A percentile compares a stretch with the other conserved stretches of the same genome.
Conservation (phyloP, 768 basidiomycete species). For the Phanerochaete carnosa region DNA sequence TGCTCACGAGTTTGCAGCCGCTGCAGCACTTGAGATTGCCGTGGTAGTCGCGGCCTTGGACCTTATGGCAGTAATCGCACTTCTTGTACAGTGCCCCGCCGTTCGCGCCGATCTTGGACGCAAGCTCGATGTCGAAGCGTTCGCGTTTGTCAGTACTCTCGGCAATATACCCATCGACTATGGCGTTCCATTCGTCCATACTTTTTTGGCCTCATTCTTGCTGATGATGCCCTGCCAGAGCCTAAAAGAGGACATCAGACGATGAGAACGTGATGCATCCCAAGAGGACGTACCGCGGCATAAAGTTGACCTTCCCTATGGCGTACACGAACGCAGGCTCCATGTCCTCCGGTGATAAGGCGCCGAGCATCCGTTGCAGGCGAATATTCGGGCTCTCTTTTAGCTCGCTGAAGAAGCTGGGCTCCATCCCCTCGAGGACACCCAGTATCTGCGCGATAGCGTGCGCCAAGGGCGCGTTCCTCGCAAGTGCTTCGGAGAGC, state of each 20-base stretch:
- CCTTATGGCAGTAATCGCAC: slow-evolving; percentile 20
- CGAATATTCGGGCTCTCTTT: no score
- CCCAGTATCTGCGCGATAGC: not conserved
- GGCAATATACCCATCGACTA: slow-evolving; percentile 24
- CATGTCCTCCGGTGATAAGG: not conserved
- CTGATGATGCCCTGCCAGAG: not conserved
- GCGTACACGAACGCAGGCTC: slow-evolving; percentile 9
- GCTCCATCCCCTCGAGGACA: no score
- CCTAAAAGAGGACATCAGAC: not conserved
- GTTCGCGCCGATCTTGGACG: slow-evolving; percentile 21
- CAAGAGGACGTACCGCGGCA: slow-evolving; percentile 3
- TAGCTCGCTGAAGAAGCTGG: not conserved
- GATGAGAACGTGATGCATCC: not conserved
- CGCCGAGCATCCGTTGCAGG: not conserved
- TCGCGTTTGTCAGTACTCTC: slow-evolving; percentile 7
- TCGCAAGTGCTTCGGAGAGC: not conserved
- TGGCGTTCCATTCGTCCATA: slow-evolving; percentile 21
- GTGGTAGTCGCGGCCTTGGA: slow-evolving; percentile 16
- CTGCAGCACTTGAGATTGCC: slow-evolving; percentile 16
- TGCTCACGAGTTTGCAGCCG: slow-evolving; percentile 24
- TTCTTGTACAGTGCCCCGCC: slow-evolving; percentile 21
- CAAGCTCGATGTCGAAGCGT: slow-evolving; percentile 20
- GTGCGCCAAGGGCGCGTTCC: not conserved
- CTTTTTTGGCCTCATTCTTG: not conserved
- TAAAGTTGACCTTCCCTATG: not conserved